Percentiles rank a stretch among this genome's conserved stretches.
Conservation (phyloP, 2,329 filamentous ascomycete species). For the Ophiocordyceps australis region DNA sequence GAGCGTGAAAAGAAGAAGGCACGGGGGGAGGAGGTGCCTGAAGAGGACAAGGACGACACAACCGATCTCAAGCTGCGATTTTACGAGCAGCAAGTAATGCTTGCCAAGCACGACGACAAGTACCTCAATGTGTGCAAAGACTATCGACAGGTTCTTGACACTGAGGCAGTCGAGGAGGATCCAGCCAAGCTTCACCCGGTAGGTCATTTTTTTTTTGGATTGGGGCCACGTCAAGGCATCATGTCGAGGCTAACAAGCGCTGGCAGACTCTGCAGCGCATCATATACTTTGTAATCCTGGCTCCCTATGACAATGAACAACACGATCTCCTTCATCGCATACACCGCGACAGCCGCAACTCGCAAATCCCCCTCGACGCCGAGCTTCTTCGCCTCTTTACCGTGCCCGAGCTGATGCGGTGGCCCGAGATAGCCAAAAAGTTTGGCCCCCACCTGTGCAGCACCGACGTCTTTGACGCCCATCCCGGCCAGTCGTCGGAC, state of each 20-base stretch:
- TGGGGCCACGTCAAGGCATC: not conserved
- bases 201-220: conserved; percentile 16
- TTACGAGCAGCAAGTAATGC: conserved; percentile 91
- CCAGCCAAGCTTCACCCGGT: conserved; percentile 70
- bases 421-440: conserved; percentile 79
- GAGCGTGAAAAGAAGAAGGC: conserved; percentile 74
- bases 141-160: conserved; percentile 92
- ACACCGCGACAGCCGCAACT: conserved; percentile 65
- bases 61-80: conserved; percentile 91
- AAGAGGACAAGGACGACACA: conserved; percentile 70
- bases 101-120: conserved; percentile 94
- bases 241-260: not conserved
- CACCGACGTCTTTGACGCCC: conserved; percentile 76
- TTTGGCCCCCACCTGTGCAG: conserved; percentile 77
- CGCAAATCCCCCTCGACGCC: conserved; percentile 60
- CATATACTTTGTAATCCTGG: conserved; percentile 93
- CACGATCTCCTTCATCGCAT: conserved; percentile 93
- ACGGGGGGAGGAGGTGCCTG: conserved; percentile 59
- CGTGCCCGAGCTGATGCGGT: conserved; percentile 91
- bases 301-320: conserved; percentile 96
- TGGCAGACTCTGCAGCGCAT: conserved; percentile 76
- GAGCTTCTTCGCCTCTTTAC: conserved; percentile 89
- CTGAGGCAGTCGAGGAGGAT: conserved; percentile 85
- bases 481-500: conserved; percentile 46
- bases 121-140: conserved; percentile 97